Evolutionary conservation across 139 green algal genomes (phyloP), one percentile per base, ranked within the genome.

Genomic region (Gonium pectorale): DNA sequence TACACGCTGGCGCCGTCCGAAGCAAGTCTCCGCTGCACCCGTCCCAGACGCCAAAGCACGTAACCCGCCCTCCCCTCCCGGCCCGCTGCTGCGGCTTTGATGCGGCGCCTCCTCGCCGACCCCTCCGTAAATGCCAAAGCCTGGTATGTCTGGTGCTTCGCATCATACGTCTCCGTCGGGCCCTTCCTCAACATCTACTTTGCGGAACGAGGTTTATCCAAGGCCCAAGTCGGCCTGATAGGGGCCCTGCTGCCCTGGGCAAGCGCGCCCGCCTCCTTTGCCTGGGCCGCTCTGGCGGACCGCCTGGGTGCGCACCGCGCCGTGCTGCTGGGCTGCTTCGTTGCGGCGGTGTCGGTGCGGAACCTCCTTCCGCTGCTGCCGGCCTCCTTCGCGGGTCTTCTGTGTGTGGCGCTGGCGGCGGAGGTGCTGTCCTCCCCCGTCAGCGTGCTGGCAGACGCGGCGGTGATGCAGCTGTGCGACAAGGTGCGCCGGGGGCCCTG

Each of bases 171-270:
- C 1, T 90, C 81, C 67, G 26, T 93, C 8, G 85, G 85, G 33
- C 91, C 91, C 5, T 94, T 89, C 69, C 44, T 94, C 26, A 94
- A 93, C 77, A 54, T 94, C 22, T 77, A 89, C 63, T 94, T 90
- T 79, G 41, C 90, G 0, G n/a, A 56, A 5, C 29, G 75, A 2
- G 91, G 91, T 35, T 60, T 94, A 19, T 79, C 22, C 0, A 88
- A 93, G 26, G 60, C 69, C 5, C 79, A 86, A 24, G 43, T 77
- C 43, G 68, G 68, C 11, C 68, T 79, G 9, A 35, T 68, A 3
- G 49, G 49, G 9, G 79, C 66, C 13, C 66, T 71, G 66, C 79
- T 51, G 3, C 86, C 86, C 31, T 90, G 86, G 86, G 60, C 81
- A 21, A 87, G 73, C 40, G 88, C 88, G 22, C 63, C 82, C 17